These are phyloP conservation scores for Penicillium sp. DNA, from an alignment of 2,329 filamentous ascomycete genomes.

Conservation along the genomic window DNA sequence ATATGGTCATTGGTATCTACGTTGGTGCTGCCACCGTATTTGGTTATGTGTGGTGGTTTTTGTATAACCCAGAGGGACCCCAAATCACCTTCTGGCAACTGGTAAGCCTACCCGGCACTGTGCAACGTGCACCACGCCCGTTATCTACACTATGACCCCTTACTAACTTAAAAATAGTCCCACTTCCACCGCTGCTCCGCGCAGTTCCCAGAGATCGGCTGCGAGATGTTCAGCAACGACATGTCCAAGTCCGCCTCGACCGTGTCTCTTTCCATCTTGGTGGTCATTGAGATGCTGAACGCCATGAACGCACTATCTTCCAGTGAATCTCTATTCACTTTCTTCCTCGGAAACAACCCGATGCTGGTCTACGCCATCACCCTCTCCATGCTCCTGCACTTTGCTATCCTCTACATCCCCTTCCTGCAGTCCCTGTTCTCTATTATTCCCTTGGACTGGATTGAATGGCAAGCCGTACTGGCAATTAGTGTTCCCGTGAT, in stretches of 20 bases:
- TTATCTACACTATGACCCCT: too few relatives aligned
- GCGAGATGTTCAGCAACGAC: constrained; percentile 85
- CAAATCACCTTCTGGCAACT: constrained; percentile 91
- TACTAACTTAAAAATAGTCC: too few relatives aligned
- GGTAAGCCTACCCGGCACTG: constrained; percentile 50
- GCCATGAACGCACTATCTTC: constrained; percentile 97
- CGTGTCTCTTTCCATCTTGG: constrained; percentile 84
- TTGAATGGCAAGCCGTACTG: constrained; percentile 91
- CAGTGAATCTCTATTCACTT: constrained; percentile 88
- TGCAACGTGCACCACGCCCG: too few relatives aligned
- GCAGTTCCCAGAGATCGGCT: constrained; percentile 86
- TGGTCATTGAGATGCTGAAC: constrained; percentile 99
- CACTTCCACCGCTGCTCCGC: constrained; percentile 93
- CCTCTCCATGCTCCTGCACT: constrained; percentile 92
- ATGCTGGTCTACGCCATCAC: constrained; percentile 94
- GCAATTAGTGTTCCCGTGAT: constrained; percentile 89
- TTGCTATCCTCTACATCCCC: constrained; percentile 88
- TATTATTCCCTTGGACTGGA: constrained; percentile 82
- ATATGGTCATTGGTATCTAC: constrained; percentile 93
- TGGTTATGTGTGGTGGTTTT: constrained; percentile 99
- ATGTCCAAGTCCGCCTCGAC: constrained; percentile 90
- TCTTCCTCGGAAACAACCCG: constrained; percentile 98
- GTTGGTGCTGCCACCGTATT: constrained; percentile 93
- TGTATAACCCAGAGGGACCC: constrained; percentile 88
- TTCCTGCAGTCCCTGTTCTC: constrained; percentile 87